phyloP scores from a whole-genome alignment of 345 rosid species.

The Eutrema heterophyllum region DNA sequence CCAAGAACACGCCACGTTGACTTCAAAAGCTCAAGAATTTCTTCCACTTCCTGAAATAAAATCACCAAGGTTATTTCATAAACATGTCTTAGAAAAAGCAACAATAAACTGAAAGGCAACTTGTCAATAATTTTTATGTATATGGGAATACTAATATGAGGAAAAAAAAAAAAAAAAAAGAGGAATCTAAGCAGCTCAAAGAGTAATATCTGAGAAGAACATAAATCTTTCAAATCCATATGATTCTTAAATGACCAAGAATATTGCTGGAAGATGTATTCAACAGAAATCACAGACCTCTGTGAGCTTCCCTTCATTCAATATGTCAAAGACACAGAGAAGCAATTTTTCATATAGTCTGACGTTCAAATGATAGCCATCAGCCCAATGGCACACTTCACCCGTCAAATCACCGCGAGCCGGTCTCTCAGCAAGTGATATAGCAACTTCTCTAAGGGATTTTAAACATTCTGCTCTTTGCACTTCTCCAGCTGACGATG shows the following conservation, averaged over 20 bases:
- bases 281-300: slow-evolving; percentile 51
- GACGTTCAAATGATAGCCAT: slow-evolving; percentile 91
- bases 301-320: slow-evolving; percentile 96
- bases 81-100: neutral
- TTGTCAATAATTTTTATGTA: neutral
- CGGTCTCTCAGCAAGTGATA: slow-evolving; percentile 95
- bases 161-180: neutral
- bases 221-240: neutral
- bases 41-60: slow-evolving; percentile 79
- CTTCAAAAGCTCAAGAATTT: slow-evolving; percentile 94
- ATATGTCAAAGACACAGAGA: slow-evolving; percentile 80
- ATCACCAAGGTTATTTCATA: slow-evolving; percentile 5
- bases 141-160: neutral
- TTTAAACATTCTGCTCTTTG: slow-evolving; percentile 91
- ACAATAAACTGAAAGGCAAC: neutral
- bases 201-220: neutral
- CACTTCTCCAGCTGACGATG: slow-evolving; percentile 79
- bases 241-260: neutral
- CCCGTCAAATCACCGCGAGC: slow-evolving; percentile 98
- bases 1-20: slow-evolving; percentile 97
- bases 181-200: slow-evolving; percentile 4
- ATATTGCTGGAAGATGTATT: neutral
- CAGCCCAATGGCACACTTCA: slow-evolving; percentile 99
- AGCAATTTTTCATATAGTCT: slow-evolving; percentile 89
- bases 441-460: slow-evolving; percentile 80